Base-by-base conservation (phyloP, 73 alveolate species). In the Diophrys sp. region DNA sequence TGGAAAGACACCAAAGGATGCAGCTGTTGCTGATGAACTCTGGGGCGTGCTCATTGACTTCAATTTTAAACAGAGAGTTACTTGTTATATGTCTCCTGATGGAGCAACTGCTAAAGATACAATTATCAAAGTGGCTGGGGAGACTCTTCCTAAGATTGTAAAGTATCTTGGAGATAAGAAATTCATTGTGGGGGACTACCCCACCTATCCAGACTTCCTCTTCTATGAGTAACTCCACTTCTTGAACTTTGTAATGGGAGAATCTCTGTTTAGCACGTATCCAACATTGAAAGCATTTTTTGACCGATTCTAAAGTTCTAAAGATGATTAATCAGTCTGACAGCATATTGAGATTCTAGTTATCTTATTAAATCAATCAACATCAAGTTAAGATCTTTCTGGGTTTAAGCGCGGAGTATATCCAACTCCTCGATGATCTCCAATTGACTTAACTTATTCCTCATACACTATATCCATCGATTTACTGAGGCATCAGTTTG, bases 111-210 rank as follows among this genome's bases (percentile, higher is more conserved):
- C 72, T 18, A 55, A 56, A 31, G 75, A 1, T 2, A 69, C 31
- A 31, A 32, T 29, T 0, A 26, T 31, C 23, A 71, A 67, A 2
- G 53, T 29, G 56, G 53, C 32, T 62, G 18, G n/a, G 68, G 31
- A 26, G 11, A 30, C 53, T 32, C 71, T 84, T 33, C 71, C 72
- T 18, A 29, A 62, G 0, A 56, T 74, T 0, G 78, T 56, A 11
- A 62, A 54, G 26, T 72, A 26, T 70, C 75, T 84, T 29, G 82
- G 67, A 24, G 88, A 78, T 0, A 86, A 86, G 67, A 31, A 29
- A 25, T 86, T 73, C 77, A 30, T 69, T 0, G 71, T 55, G 18
- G 89, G 93, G 1, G 89, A 86, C 71, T 56, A 85, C 31, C 33
- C 66, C 54, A 34, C 81, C 34, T 57, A 2, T 14, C 79, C 78